Evolutionary conservation across 805 yeast species (phyloP), one percentile per base, ranked within the genome.

Genomic region (Yarrowia bubula): DNA sequence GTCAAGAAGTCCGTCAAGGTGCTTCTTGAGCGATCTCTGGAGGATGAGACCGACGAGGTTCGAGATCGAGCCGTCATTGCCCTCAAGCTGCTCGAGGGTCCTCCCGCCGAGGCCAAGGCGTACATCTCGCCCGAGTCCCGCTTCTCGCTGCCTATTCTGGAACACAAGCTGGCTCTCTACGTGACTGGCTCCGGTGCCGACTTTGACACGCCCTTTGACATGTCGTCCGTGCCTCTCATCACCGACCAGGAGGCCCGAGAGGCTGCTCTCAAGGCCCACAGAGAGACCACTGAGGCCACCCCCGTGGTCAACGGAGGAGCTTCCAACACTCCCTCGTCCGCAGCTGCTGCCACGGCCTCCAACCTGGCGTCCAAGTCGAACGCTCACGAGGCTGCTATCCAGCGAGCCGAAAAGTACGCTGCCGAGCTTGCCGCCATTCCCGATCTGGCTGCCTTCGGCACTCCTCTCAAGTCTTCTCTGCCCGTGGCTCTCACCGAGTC

Each of bases 51-150:
- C 75, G 99, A 93, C 77, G 99, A 93, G 78, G 99, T 95, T 38
- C 90, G 99, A 80, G 99, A 93, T 75, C 87, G 99, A 75, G 98
- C 99, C 9, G 89, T 96, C 2, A 80, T 93, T 70, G 87, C 96
- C 1, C 81, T 93, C 73, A 83, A 85, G 69, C 84, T 92, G 67
- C 82, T 90, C 68, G 78, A 78, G 37, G 77, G 78, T 31, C 69
- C 75, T 44, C 74, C 75, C 60, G 75, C 76, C 18, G 69, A 74
- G 18, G 76, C 78, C 11, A 72, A 74, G 63, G 71, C 79, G 61
- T 84, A 88, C 70, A 82, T 92, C 68, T 82, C 86, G 64, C 89
- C 92, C 64, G 84, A 84, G 61, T 80, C 84, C 67, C 83, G 83
- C 67, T 91, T 85, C 75, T 91, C 92, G 69, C 80, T 95, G 71